These are phyloP conservation scores for Aspergillus hortae DNA, from an alignment of 2,329 filamentous ascomycete genomes.

Conservation along the genomic window DNA sequence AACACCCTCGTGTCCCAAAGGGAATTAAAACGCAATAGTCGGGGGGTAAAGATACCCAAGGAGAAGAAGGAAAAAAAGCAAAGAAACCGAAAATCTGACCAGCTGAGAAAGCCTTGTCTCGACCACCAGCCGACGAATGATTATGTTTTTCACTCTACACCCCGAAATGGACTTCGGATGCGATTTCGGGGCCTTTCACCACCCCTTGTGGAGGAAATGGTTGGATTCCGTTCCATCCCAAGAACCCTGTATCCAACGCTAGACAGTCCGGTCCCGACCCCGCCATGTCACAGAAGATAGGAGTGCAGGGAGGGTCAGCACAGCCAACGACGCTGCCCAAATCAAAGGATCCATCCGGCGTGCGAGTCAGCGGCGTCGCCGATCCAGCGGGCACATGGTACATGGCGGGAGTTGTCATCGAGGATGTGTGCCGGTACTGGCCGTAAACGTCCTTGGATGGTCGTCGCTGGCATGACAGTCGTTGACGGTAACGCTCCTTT, in stretches of 20 bases:
- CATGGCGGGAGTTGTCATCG: slow-evolving; percentile 9
- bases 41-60: background rate
- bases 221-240: slow-evolving; percentile 17
- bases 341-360: slow-evolving; percentile 18
- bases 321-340: slow-evolving; percentile 26
- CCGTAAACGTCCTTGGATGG: slow-evolving; percentile 13
- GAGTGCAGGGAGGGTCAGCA: slow-evolving; percentile 20
- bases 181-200: slow-evolving; percentile 13
- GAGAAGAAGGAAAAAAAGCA: background rate
- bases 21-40: too few relatives aligned
- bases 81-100: slow-evolving; percentile 5
- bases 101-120: background rate
- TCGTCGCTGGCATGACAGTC: slow-evolving; percentile 12
- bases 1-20: background rate
- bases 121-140: background rate
- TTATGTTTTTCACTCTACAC: slow-evolving; percentile 6
- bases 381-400: slow-evolving; percentile 9
- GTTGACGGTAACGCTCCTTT: slow-evolving; percentile 17
- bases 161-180: slow-evolving; percentile 17
- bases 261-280: slow-evolving; percentile 17
- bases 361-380: slow-evolving; percentile 13
- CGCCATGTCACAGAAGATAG: slow-evolving; percentile 27
- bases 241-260: slow-evolving; percentile 16
- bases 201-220: slow-evolving; percentile 13
- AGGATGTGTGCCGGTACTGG: slow-evolving; percentile 10